Evolutionary conservation across 2,329 filamentous ascomycete genomes (phyloP).

Genomic region (Paraphoma chrysanthemicola): DNA sequence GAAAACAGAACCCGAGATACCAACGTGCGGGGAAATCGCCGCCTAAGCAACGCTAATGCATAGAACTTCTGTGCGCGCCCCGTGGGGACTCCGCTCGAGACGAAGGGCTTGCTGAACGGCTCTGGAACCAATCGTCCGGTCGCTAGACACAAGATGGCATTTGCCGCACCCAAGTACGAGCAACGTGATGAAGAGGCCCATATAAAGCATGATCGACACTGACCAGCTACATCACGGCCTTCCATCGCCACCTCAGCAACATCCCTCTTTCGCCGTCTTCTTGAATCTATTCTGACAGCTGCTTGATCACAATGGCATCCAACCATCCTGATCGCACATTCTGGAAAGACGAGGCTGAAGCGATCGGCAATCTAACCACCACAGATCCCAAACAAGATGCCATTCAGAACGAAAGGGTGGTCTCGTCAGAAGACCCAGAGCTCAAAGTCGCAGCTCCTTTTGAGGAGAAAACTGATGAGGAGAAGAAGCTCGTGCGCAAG

Average conservation of each 20-base stretch:
- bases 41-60: not conserved
- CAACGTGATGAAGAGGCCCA: too few species aligned
- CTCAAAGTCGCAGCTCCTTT: conserved; percentile 10
- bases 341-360: conserved; percentile 10
- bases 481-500: conserved; percentile 31
- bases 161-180: not conserved
- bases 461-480: conserved; percentile 20
- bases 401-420: conserved; percentile 2
- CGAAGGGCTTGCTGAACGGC: not conserved
- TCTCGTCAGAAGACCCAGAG: conserved; percentile 3
- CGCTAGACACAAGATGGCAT: not conserved
- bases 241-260: too few species aligned
- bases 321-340: conserved; percentile 9
- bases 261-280: too few species aligned
- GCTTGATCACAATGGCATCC: conserved; percentile 3
- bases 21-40: not conserved
- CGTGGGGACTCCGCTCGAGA: not conserved
- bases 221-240: too few species aligned
- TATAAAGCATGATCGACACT: too few species aligned
- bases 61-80: not conserved
- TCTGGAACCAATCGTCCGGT: not conserved
- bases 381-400: conserved; percentile 14
- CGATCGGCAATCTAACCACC: conserved; percentile 11
- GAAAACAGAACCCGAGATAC: not conserved
- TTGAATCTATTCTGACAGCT: not conserved